Evolutionary conservation across 2,329 filamentous ascomycete genomes (phyloP), one percentile per base, ranked within the genome.

Genomic region (Cladosporium cucumerinum): DNA sequence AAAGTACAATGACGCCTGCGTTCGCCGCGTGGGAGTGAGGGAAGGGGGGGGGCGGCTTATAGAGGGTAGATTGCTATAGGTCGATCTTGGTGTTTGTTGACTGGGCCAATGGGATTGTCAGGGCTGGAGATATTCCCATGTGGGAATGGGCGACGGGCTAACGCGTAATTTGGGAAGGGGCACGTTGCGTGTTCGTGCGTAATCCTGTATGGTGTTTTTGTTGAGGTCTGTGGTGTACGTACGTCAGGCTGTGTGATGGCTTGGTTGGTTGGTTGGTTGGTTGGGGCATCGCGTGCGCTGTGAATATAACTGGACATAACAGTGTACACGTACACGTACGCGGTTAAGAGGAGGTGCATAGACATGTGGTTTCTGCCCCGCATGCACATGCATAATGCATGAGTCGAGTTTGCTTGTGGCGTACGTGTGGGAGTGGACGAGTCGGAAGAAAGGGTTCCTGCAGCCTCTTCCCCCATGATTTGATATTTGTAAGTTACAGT

Each of bases 31-130:
- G 55, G 34, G 34, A 21, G 51, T 23, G n/a, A n/a, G n/a, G n/a
- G n/a, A n/a, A n/a, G n/a, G n/a, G n/a, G n/a, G n/a, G n/a, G n/a
- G n/a, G n/a, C n/a, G n/a, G n/a, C n/a, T n/a, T 58, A 58, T 58
- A 58, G 55, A 39, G 23, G 14, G 36, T 18, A 58, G 32, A 58
- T 58, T 58, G 55, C 55, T 58, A 58, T 58, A 58, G 55, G 39
- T 21, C 39, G 39, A 46, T 46, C 39, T 46, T n/a, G 39, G 8
- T 46, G n/a, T 46, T 1, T 3, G n/a, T 1, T 3, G n/a, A 10
- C 7, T 23, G 39, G 12, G 39, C 39, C 39, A 46, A 46, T 46
- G 39, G 39, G 39, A 21, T 46, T 46, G n/a, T 12, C n/a, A 12
- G 39, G 39, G n/a, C 10, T 21, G 39, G 39, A 46, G 39, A 21